A percentile compares a stretch with the other conserved stretches of the same genome.
phyloP scores from a whole-genome alignment of 495 filamentous ascomycete genomes.

The Paragyromitra xinjiangensis region DNA sequence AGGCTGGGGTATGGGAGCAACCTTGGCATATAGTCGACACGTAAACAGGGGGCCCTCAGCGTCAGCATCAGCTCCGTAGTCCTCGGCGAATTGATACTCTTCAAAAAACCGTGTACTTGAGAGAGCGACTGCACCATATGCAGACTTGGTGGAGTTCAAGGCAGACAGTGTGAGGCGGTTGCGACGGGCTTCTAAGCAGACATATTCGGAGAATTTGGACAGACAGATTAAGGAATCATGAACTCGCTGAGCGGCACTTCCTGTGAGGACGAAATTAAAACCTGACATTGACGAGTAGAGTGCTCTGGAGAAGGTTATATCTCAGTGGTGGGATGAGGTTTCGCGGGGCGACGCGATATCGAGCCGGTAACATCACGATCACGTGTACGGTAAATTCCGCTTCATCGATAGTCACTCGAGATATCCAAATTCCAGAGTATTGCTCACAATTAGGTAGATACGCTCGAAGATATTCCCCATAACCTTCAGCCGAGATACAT shows the following conservation, averaged over 20 bases:
- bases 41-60: conserved; percentile 67
- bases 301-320: background rate
- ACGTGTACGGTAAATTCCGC: conserved; percentile 17
- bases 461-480: background rate
- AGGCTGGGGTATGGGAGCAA: conserved; percentile 48
- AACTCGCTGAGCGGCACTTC: conserved; percentile 74
- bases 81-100: conserved; percentile 68
- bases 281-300: conserved; percentile 66
- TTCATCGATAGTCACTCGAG: conserved; percentile 26
- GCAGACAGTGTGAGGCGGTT: conserved; percentile 79
- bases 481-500: background rate
- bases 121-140: conserved; percentile 84
- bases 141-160: conserved; percentile 91
- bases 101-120: conserved; percentile 81
- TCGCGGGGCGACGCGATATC: conserved; percentile 9
- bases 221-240: conserved; percentile 89
- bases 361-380: conserved; percentile 15
- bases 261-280: conserved; percentile 80
- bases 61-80: conserved; percentile 16
- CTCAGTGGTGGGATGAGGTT: background rate
- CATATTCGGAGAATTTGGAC: conserved; percentile 88
- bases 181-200: conserved; percentile 77
- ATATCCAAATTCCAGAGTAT: too few relatives aligned
- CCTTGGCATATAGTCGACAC: conserved; percentile 79
- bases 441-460: background rate